Evolutionary conservation across 805 yeast species (phyloP), one percentile per base, ranked within the genome.

Genomic region (Clavispora santaluciae): DNA sequence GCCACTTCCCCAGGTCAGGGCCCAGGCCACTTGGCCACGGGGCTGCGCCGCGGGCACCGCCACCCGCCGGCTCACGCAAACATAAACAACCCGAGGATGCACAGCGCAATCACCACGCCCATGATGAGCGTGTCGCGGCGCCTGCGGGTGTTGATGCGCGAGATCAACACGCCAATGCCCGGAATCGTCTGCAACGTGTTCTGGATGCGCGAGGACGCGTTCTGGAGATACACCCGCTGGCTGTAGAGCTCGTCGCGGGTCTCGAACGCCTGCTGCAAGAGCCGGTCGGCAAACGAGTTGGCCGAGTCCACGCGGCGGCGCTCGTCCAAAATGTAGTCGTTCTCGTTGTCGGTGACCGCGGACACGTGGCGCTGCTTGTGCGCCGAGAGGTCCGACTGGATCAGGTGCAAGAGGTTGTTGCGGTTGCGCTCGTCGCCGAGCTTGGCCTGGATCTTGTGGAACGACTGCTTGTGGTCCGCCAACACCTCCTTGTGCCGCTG

Each of bases 101-200:
- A 86, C 22, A 76, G 43, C 2, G 87, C 73, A 22, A 90, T 81
- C 38, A 93, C 73, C 3, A 73, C 51, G 1, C 95, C 91, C 56
- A 91, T 63, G n/a, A 91, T 83, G 22, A 91, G 59, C 17, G 95
- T 82, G 60, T 93, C 95, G 42, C 96, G 78, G 66, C 82, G 86
- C 61, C 90, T 83, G 55, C 98, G 75, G 3, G 95, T 83, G 60
- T 89, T 89, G 50, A 91, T 90, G 61, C 83, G 84, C 8, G 82
- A 68, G 22, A 91, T 78, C 41, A 91, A 59, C 6, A 78, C 76
- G 56, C 83, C 85, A 35, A 91, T 66, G 1, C 97, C 97, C 0
- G 99, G 99, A 36, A 93, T 75, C 28, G 75, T 68, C 53, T 77
- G 78, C 35, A 89, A 64, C 1, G 86, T 70, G 31, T 73, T 73